phyloP scores from a whole-genome alignment of 257 asterid genomes.

The Lantana camara region DNA sequence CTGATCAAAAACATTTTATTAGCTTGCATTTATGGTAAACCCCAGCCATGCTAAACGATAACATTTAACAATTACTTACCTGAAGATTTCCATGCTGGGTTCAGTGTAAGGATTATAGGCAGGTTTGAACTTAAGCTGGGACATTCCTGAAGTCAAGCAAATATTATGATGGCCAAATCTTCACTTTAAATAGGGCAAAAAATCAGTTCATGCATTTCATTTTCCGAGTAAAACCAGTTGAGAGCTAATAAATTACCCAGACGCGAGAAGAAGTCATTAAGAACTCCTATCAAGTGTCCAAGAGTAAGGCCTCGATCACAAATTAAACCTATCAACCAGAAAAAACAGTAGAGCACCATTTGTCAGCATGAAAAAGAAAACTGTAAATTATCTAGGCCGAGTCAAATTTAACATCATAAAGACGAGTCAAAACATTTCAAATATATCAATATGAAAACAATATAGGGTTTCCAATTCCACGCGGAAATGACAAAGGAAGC shows the following conservation, averaged over 20 bases:
- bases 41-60: constrained; percentile 4
- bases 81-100: constrained; percentile 99
- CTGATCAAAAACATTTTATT: constrained; percentile 36
- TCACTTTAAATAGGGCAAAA: constrained; percentile 1
- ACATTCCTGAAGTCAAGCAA: constrained; percentile 64
- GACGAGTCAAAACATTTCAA: background rate
- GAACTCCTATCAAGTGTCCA: constrained; percentile 94
- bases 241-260: constrained; percentile 51
- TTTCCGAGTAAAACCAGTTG: background rate
- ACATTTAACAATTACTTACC: constrained; percentile 41
- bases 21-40: constrained; percentile 11
- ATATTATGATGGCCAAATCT: background rate
- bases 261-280: constrained; percentile 85
- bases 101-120: constrained; percentile 97
- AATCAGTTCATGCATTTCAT: constrained; percentile 7
- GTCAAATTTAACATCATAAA: background rate
- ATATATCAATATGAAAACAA: background rate
- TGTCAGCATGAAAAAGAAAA: constrained; percentile 12
- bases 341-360: background rate
- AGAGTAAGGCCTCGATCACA: constrained; percentile 95
- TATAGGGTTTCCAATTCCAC: background rate
- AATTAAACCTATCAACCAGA: constrained; percentile 60
- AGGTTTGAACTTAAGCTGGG: constrained; percentile 91
- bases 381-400: background rate
- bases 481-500: background rate